Evolutionary conservation across 192 early-diverging fungal genomes (phyloP).

Genomic region (Spinellus fusiger): DNA sequence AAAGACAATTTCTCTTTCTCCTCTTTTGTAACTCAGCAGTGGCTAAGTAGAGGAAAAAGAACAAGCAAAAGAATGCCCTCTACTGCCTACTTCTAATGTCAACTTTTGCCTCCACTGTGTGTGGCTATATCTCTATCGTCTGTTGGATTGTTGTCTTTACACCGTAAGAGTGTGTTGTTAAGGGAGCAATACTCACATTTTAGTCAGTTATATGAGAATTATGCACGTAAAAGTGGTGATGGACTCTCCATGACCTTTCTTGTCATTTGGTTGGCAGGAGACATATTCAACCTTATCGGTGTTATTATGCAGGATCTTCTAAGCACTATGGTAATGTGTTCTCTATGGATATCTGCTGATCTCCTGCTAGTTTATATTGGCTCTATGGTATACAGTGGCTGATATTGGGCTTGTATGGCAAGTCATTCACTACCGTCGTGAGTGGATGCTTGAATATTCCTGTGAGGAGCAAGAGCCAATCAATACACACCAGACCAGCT

Average conservation of each 20-base stretch:
- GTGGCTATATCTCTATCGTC: slow-evolving; percentile 60
- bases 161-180: slow-evolving; percentile 53
- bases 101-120: slow-evolving; percentile 40
- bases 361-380: slow-evolving; percentile 44
- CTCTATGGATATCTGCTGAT: neutral
- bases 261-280: slow-evolving; percentile 72
- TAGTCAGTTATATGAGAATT: slow-evolving; percentile 75
- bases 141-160: slow-evolving; percentile 83
- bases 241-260: slow-evolving; percentile 68
- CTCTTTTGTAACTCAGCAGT: no score
- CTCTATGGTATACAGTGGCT: slow-evolving; percentile 63
- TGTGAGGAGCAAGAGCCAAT: no score
- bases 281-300: slow-evolving; percentile 69
- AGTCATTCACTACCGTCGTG: slow-evolving; percentile 49
- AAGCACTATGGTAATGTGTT: slow-evolving; percentile 52
- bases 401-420: slow-evolving; percentile 63
- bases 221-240: slow-evolving; percentile 68
- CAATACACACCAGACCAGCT: no score
- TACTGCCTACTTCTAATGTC: no score
- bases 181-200: no score
- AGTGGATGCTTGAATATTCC: neutral
- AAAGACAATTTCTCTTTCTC: no score
- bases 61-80: neutral
- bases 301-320: slow-evolving; percentile 66
- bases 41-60: no score